Conservation (phyloP, 768 basidiomycete genomes). For the Tephrocybe sp. region DNA sequence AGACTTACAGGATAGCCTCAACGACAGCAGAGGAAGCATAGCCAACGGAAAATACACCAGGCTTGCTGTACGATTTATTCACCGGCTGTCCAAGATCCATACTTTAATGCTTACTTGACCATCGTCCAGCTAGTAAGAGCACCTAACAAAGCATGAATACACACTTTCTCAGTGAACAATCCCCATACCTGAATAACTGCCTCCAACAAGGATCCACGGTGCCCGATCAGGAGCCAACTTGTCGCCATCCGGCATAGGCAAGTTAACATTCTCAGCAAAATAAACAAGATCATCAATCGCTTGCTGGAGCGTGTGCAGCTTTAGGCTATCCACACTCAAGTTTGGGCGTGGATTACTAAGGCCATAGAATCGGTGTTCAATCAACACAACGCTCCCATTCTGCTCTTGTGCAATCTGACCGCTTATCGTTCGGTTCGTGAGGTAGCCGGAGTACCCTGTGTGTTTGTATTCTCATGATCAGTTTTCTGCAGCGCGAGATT, state of each 20-base stretch:
- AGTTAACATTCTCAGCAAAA: conserved; percentile 62
- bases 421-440: conserved; percentile 63
- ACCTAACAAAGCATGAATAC: conserved; percentile 9
- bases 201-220: conserved; percentile 52
- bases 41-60: conserved; percentile 58
- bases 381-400: conserved; percentile 56
- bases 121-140: conserved; percentile 60
- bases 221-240: conserved; percentile 51
- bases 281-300: conserved; percentile 72
- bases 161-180: neutral
- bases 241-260: conserved; percentile 68
- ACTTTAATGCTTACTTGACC: conserved; percentile 57
- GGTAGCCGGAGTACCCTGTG: conserved; percentile 48
- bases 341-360: conserved; percentile 66
- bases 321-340: conserved; percentile 55
- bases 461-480: neutral
- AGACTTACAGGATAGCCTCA: conserved; percentile 50
- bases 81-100: neutral
- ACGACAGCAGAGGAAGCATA: conserved; percentile 69
- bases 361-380: conserved; percentile 78
- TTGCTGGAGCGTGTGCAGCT: conserved; percentile 67
- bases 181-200: conserved; percentile 45
- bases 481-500: neutral
- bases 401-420: conserved; percentile 65
- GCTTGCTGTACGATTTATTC: conserved; percentile 40